Conservation (phyloP, 495 filamentous ascomycete genomes). For the Talaromyces nanjingensis region DNA sequence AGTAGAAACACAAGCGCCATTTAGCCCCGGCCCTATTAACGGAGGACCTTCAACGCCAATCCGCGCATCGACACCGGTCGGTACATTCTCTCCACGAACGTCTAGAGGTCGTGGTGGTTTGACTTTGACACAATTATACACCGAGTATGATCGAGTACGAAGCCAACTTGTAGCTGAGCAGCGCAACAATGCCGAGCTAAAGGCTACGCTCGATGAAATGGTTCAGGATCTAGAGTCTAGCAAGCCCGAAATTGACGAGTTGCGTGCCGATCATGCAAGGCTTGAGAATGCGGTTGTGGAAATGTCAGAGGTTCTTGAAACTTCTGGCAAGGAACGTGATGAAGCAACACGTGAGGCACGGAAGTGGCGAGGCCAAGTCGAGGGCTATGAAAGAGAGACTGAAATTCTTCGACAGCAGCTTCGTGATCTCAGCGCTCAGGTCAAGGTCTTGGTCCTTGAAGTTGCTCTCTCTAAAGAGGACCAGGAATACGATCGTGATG, state of each 20-base stretch:
- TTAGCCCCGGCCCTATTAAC: conserved; percentile 48
- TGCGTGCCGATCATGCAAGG: conserved; percentile 46
- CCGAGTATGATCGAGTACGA: conserved; percentile 56
- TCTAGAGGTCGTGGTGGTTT: conserved; percentile 50
- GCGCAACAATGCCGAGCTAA: conserved; percentile 61
- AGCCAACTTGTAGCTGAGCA: conserved; percentile 57
- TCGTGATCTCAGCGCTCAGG: conserved; percentile 82
- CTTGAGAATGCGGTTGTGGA: conserved; percentile 63
- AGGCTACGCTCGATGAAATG: conserved; percentile 74
- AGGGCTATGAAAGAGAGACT: conserved; percentile 63
- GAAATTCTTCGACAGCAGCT: conserved; percentile 79
- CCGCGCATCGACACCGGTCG: conserved; percentile 43
- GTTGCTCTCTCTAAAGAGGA: conserved; percentile 73
- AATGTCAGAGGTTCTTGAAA: conserved; percentile 64
- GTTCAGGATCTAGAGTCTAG: conserved; percentile 51
- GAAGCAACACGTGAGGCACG: conserved; percentile 51
- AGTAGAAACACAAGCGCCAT: conserved; percentile 49
- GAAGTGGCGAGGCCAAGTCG: conserved; percentile 66
- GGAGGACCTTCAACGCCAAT: conserved; percentile 43
- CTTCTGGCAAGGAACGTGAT: conserved; percentile 48
- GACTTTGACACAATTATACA: conserved; percentile 61
- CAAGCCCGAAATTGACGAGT: conserved; percentile 55
- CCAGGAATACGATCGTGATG: conserved; percentile 57
- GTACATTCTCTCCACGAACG: conserved; percentile 49
- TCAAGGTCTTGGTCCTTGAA: conserved; percentile 82